Evolutionary conservation across 2,329 filamentous ascomycete species (phyloP).

Genomic region (Lachnellula hyalina): DNA sequence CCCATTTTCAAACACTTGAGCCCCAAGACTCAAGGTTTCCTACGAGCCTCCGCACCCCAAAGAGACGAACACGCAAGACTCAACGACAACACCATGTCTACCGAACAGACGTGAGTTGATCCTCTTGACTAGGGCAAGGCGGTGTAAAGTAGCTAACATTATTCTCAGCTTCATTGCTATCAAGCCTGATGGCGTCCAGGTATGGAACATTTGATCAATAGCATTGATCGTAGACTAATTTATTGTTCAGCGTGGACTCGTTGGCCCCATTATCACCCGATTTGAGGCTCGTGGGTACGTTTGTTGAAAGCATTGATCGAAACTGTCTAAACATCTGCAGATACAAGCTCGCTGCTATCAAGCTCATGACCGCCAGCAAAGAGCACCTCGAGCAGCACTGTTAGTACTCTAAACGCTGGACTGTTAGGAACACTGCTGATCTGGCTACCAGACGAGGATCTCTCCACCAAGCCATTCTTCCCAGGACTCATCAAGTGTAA

Average conservation of each 20-base stretch:
- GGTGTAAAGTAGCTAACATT: conserved; percentile 28
- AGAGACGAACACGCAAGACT: conserved; percentile 29
- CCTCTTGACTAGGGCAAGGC: background rate
- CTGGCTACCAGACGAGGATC: conserved; percentile 63
- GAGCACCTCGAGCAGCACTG: conserved; percentile 98
- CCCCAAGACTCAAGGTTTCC: conserved; percentile 40
- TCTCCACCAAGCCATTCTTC: conserved; percentile 96
- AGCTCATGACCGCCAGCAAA: conserved; percentile 83
- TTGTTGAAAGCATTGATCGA: background rate
- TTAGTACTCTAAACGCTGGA: conserved; percentile 35
- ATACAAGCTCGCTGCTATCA: conserved; percentile 98
- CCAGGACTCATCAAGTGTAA: conserved; percentile 83
- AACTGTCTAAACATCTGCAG: conserved; percentile 40
- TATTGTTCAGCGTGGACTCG: conserved; percentile 73
- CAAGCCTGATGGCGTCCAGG: conserved; percentile 99
- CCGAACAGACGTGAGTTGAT: conserved; percentile 71
- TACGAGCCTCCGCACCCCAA: conserved; percentile 33
- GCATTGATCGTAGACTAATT: conserved; percentile 12
- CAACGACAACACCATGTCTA: conserved; percentile 57
- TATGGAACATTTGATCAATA: conserved; percentile 32
- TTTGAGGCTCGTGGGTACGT: conserved; percentile 92
- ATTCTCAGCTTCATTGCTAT: conserved; percentile 91
- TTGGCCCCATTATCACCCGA: conserved; percentile 95
- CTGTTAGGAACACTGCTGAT: conserved; percentile 26
- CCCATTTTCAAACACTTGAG: conserved; percentile 42